These are phyloP conservation scores for Fraxinus platypoda DNA, from an alignment of 305 asterid genomes.

Conservation along the genomic window DNA sequence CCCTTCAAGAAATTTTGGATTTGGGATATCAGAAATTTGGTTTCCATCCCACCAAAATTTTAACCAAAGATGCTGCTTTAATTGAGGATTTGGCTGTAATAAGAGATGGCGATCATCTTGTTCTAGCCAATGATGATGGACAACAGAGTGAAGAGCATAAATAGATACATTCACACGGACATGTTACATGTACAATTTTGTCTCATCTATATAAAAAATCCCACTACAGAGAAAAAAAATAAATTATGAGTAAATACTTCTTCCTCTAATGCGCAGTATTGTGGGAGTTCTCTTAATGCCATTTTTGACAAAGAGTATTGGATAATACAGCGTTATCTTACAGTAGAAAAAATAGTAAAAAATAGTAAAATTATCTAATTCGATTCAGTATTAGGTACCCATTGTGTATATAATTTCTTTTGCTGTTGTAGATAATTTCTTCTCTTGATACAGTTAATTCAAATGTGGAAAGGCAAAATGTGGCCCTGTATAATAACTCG, in stretches of 20 bases:
- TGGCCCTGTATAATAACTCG: not conserved
- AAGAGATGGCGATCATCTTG: slow-evolving; percentile 76
- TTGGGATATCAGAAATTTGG: slow-evolving; percentile 58
- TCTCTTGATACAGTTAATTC: not conserved
- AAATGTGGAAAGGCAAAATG: not conserved
- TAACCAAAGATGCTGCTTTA: slow-evolving; percentile 53
- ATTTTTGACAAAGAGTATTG: not conserved
- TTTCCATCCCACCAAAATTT: slow-evolving; percentile 38
- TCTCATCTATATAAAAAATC: not conserved
- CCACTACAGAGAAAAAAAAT: not conserved
- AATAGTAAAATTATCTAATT: not conserved
- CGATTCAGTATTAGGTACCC: not conserved
- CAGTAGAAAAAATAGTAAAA: not conserved
- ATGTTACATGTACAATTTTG: not conserved
- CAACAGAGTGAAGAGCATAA: not conserved
- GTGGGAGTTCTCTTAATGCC: not conserved
- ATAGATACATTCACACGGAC: not conserved
- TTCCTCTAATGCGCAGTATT: not conserved
- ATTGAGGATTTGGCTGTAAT: slow-evolving; percentile 55
- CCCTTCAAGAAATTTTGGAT: slow-evolving; percentile 54
- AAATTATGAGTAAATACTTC: not conserved
- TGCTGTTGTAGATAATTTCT: not conserved
- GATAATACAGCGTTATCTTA: not conserved
- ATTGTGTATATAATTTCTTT: not conserved
- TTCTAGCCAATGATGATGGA: slow-evolving; percentile 38